Conservation (phyloP, 2,329 filamentous ascomycete species). For the Pyricularia pennisetigena region DNA sequence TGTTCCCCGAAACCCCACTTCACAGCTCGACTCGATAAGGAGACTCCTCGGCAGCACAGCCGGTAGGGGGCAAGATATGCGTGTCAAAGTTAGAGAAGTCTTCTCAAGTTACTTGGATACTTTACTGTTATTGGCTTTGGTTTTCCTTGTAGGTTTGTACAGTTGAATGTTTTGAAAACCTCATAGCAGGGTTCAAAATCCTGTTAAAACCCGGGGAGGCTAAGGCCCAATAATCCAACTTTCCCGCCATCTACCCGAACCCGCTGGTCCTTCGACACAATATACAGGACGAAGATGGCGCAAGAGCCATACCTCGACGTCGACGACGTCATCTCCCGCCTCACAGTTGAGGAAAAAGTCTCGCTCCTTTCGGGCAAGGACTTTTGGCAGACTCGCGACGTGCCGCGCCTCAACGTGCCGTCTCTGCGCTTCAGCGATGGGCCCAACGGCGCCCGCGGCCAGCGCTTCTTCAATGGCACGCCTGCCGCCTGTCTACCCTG, state of each 20-base stretch:
- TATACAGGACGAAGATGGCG: neutral
- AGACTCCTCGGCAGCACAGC: neutral
- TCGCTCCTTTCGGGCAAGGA: slow-evolving; percentile 9
- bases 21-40: neutral
- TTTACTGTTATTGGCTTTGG: no score
- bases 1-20: neutral
- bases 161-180: no score
- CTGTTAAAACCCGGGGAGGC: no score
- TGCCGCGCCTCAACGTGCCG: slow-evolving; percentile 19
- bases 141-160: no score
- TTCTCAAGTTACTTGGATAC: no score
- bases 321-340: slow-evolving; percentile 1
- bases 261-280: no score
- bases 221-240: no score
- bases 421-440: slow-evolving; percentile 22
- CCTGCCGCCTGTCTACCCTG: slow-evolving; percentile 34
- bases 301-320: slow-evolving; percentile 2
- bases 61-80: neutral
- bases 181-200: no score
- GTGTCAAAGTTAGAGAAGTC: no score
- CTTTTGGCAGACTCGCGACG: slow-evolving; percentile 20
- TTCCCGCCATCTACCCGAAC: neutral
- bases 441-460: slow-evolving; percentile 23
- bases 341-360: slow-evolving; percentile 11
- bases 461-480: slow-evolving; percentile 23